These are phyloP conservation scores for Santalum album DNA, from an alignment of 164 flowering plant genomes.

Conservation along the genomic window DNA sequence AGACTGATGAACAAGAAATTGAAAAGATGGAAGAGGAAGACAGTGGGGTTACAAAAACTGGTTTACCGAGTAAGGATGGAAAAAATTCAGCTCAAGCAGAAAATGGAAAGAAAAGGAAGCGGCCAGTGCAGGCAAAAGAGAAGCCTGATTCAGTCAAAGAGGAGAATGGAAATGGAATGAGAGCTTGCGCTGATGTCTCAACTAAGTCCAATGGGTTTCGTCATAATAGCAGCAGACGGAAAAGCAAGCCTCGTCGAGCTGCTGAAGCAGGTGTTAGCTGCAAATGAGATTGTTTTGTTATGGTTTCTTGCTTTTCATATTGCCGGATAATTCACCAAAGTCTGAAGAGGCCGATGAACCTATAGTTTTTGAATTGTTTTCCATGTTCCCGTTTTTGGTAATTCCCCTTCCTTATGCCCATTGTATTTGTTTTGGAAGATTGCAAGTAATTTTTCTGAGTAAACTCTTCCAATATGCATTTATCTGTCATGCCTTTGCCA, in stretches of 20 bases:
- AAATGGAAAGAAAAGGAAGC: conserved; percentile 2
- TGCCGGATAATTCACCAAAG: neutral
- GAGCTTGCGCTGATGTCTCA: neutral
- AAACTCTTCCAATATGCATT: neutral
- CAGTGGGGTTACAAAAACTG: neutral
- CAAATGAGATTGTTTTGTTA: neutral
- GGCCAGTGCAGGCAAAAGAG: neutral
- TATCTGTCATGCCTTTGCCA: neutral
- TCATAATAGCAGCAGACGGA: neutral
- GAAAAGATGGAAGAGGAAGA: neutral
- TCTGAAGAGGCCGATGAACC: neutral
- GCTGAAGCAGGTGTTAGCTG: neutral
- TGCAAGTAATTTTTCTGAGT: neutral
- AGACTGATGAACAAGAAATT: neutral
- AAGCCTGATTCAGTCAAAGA: neutral
- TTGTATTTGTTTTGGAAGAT: neutral
- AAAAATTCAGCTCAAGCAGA: neutral
- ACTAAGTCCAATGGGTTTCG: neutral
- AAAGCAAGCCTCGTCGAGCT: conserved; percentile 1
- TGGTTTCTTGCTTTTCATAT: neutral
- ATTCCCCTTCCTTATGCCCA: neutral
- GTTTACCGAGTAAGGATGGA: neutral
- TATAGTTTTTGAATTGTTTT: neutral
- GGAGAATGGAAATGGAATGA: conserved; percentile 1
- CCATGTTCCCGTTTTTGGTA: neutral